phyloP scores from a whole-genome alignment of 2,329 filamentous ascomycete species.

The Sphaerulina musiva region DNA sequence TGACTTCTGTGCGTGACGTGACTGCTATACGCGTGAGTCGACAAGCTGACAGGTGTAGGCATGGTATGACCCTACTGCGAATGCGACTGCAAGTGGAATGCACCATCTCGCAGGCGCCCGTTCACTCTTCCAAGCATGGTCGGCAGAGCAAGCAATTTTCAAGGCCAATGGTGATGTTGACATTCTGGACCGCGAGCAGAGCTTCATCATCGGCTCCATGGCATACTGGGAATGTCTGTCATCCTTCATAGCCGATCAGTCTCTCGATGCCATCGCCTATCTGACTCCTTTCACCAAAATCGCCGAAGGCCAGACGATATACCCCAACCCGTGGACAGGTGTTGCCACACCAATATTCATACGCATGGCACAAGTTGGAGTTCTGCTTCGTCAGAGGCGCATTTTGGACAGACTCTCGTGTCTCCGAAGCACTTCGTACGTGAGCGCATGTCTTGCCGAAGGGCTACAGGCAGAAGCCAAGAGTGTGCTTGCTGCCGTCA shows the following conservation, averaged over 20 bases:
- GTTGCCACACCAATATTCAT: constrained; percentile 15
- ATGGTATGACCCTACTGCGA: constrained; percentile 10
- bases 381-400: constrained; percentile 13
- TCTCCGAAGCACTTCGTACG: background rate
- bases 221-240: constrained; percentile 17
- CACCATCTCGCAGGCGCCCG: constrained; percentile 14
- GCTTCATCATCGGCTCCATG: constrained; percentile 17
- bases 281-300: constrained; percentile 8
- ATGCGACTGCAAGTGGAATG: background rate
- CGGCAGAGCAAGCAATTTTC: constrained; percentile 3
- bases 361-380: constrained; percentile 8
- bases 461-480: constrained; percentile 7
- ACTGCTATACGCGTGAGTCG: background rate
- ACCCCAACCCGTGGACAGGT: constrained; percentile 15
- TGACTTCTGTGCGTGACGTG: constrained; percentile 11
- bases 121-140: constrained; percentile 14
- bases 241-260: constrained; percentile 15
- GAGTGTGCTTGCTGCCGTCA: constrained; percentile 3
- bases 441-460: background rate
- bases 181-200: constrained; percentile 14
- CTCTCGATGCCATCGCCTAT: constrained; percentile 6
- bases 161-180: background rate
- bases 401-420: constrained; percentile 2
- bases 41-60: background rate
- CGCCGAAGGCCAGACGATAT: constrained; percentile 9